These are phyloP conservation scores for Albugo laibachii DNA, from an alignment of 352 stramenopile species.

Conservation along the genomic window DNA sequence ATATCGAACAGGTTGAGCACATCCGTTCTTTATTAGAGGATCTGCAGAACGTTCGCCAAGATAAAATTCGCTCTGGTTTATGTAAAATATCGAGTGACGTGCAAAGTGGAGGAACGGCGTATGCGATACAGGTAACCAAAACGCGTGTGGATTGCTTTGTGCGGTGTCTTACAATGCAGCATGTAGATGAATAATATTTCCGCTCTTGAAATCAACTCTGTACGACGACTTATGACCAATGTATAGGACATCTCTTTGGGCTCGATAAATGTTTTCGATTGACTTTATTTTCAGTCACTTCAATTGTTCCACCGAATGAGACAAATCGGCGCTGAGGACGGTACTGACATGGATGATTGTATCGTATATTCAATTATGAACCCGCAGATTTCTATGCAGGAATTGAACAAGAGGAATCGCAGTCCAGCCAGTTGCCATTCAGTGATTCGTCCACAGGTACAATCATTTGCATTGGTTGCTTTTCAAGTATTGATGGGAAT, in stretches of 20 bases:
- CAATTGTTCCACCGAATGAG: background rate
- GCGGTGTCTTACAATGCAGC: background rate
- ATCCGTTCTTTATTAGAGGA: slow-evolving; percentile 69
- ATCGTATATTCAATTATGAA: too few relatives aligned
- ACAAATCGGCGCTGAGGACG: background rate
- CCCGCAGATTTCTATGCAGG: too few relatives aligned
- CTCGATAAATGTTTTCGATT: too few relatives aligned
- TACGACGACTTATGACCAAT: slow-evolving; percentile 74
- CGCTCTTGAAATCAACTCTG: slow-evolving; percentile 71
- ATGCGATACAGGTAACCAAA: slow-evolving; percentile 33
- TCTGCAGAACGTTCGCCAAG: slow-evolving; percentile 74
- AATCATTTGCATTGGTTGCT: too few relatives aligned
- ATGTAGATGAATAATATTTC: slow-evolving; percentile 75
- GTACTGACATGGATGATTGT: background rate
- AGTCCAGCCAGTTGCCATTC: too few relatives aligned
- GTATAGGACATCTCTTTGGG: slow-evolving; percentile 10
- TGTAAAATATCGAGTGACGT: slow-evolving; percentile 61
- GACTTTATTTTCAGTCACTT: background rate
- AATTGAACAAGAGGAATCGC: too few relatives aligned
- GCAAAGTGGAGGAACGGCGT: slow-evolving; percentile 43
- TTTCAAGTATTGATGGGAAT: too few relatives aligned
- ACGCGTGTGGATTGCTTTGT: background rate
- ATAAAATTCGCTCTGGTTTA: slow-evolving; percentile 80
- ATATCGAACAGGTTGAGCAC: slow-evolving; percentile 69
- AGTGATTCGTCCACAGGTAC: too few relatives aligned